These are phyloP conservation scores for Meripilus lineatus DNA, from an alignment of 1,284 basidiomycete genomes.

Conservation along the genomic window DNA sequence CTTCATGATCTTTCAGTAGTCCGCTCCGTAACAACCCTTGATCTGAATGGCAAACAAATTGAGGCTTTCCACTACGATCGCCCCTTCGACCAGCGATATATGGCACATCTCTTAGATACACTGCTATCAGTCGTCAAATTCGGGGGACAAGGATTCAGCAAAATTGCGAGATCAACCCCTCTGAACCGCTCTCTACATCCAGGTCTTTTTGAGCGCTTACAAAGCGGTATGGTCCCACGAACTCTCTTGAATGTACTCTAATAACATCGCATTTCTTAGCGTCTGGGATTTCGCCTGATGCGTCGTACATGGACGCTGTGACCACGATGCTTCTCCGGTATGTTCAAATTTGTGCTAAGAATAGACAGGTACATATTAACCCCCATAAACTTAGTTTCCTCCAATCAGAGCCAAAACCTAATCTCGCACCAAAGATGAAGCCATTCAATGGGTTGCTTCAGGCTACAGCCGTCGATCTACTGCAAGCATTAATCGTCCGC, in stretches of 20 bases:
- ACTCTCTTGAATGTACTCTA: neutral
- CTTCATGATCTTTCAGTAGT: conserved; percentile 68
- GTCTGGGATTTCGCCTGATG: conserved; percentile 46
- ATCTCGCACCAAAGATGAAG: conserved; percentile 46
- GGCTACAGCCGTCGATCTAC: conserved; percentile 70
- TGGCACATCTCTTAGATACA: conserved; percentile 71
- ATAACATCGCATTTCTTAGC: conserved; percentile 30
- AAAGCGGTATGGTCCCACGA: conserved; percentile 39
- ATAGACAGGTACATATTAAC: neutral
- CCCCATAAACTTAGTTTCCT: conserved; percentile 47
- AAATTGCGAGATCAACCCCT: conserved; percentile 55
- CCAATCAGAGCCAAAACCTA: conserved; percentile 64
- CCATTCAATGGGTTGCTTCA: conserved; percentile 66
- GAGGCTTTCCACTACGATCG: conserved; percentile 65
- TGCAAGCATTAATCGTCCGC: conserved; percentile 78
- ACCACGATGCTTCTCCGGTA: conserved; percentile 68
- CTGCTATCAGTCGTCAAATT: conserved; percentile 77
- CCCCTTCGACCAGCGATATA: conserved; percentile 73
- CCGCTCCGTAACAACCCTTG: conserved; percentile 42
- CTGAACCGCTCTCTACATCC: conserved; percentile 60
- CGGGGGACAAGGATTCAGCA: conserved; percentile 83
- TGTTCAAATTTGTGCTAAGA: conserved; percentile 19
- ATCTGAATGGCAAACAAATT: conserved; percentile 62
- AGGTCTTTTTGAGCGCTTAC: conserved; percentile 54
- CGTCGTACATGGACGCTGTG: conserved; percentile 72